Evolutionary conservation across 1,284 basidiomycete genomes (phyloP), one percentile per base, ranked within the genome.

Genomic region (Ceratobasidium sp.): DNA sequence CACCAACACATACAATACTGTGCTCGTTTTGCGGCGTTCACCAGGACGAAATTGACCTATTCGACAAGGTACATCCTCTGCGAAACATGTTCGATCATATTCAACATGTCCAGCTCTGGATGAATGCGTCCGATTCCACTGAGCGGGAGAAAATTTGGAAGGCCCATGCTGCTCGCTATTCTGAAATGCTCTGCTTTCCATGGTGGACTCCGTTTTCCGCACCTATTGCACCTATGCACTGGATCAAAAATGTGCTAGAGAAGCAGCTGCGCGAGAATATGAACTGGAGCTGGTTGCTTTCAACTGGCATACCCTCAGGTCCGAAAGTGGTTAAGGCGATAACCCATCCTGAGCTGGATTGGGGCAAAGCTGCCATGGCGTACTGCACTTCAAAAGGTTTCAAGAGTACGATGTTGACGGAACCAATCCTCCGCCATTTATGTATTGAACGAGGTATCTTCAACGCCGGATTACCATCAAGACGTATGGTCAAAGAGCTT

Each of bases 181-280:
- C 58, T 12, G 58, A 40, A n/a, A 16, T 7, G 59, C 25, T 46
- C 0, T 18, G n/a, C 6, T 44, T 61, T 7, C 59, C 59, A 0
- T 61, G 44, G 40, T 61, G 59, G 59, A 16, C 9, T 28, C 30
- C 40, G 9, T 61, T 61, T 49, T 8, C 8, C 33, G 11, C 33
- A 28, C 25, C 25, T 23, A 33, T 61, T 7, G 42, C 42, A 12
- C 59, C 59, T 0, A 61, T 61, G 59, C 59, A 61, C 12, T 61
- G 59, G 59, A 56, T 38, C 1, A 56, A 56, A 56, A 56, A 56
- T 36, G 14, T 56, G 0, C 7, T 56, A 0, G 54, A 56, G 5
- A 56, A 56, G 5, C 54, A 56, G 11, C 30, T 56, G 4, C 28
- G 54, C 1, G 30, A 56, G 1, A 56, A 36, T 6, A 61, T 61